A percentile compares a stretch with the other conserved stretches of the same genome.
phyloP scores from a whole-genome alignment of 768 basidiomycete genomes.

The Collybiopsis confluens region DNA sequence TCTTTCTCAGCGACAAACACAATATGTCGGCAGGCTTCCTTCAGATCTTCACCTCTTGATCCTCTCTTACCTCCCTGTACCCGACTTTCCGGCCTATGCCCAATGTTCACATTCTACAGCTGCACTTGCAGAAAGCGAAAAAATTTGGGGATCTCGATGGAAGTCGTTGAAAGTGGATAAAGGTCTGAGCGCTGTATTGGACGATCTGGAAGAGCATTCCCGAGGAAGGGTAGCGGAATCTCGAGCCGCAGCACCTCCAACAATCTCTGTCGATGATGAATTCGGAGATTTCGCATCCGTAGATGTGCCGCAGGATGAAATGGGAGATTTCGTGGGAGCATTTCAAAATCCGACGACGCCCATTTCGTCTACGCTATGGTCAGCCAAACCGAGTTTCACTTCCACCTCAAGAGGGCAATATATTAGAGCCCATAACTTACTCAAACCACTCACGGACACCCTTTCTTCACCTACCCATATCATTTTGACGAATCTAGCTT shows the following conservation, averaged over 20 bases:
- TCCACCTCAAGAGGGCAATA: constrained; percentile 52
- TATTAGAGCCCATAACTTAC: constrained; percentile 58
- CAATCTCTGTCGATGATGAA: constrained; percentile 72
- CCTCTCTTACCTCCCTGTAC: constrained; percentile 68
- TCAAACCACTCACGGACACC: constrained; percentile 55
- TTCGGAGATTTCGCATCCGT: constrained; percentile 82
- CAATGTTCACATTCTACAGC: constrained; percentile 61
- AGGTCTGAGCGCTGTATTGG: constrained; percentile 45
- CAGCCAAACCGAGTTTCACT: constrained; percentile 16
- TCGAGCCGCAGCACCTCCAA: constrained; percentile 51
- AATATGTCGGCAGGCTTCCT: constrained; percentile 74
- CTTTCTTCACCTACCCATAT: constrained; percentile 63
- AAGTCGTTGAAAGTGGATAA: constrained; percentile 50
- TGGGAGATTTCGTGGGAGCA: constrained; percentile 43
- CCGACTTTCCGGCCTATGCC: constrained; percentile 77
- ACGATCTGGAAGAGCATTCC: constrained; percentile 50
- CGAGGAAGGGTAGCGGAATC: constrained; percentile 32
- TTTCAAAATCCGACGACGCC: constrained; percentile 13
- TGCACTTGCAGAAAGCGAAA: constrained; percentile 62
- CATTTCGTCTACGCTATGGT: constrained; percentile 11
- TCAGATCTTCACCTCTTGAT: constrained; percentile 72
- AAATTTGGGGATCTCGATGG: constrained; percentile 77
- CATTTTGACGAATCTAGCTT: constrained; percentile 55
- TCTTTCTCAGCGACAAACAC: constrained; percentile 21
- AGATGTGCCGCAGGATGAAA: constrained; percentile 35